phyloP scores from a whole-genome alignment of 441 rosid species.

The Cnidoscolus chayamansa region DNA sequence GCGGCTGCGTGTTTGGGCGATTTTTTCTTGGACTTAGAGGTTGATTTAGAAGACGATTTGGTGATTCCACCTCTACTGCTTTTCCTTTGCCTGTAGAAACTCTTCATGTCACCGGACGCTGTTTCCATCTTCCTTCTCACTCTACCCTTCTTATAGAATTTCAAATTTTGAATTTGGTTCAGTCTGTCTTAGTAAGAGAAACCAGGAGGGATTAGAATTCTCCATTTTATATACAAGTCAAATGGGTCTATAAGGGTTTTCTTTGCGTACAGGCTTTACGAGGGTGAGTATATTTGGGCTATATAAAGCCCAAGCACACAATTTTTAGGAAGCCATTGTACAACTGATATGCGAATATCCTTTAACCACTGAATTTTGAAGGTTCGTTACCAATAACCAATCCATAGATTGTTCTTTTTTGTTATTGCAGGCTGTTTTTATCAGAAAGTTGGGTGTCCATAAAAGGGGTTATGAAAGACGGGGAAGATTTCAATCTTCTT shows the following conservation, averaged over 20 bases:
- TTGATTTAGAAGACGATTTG: neutral
- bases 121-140: slow-evolving; percentile 38
- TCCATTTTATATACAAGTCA: neutral
- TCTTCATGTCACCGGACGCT: slow-evolving; percentile 47
- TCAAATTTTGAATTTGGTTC: slow-evolving; percentile 17
- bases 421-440: no score
- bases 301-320: no score
- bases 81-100: slow-evolving; percentile 59
- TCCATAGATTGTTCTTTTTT: no score
- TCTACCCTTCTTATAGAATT: neutral
- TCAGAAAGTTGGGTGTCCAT: no score
- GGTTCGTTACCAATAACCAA: no score
- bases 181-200: no score
- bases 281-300: neutral
- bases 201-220: neutral
- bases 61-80: slow-evolving; percentile 20
- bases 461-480: no score
- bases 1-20: slow-evolving; percentile 36
- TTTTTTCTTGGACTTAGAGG: slow-evolving; percentile 25
- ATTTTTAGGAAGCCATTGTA: no score
- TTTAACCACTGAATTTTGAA: no score
- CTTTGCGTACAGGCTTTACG: neutral
- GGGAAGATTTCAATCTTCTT: no score
- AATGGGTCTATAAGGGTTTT: neutral
- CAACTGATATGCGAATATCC: no score